Evolutionary conservation across 768 basidiomycete species (phyloP).

Genomic region (Boletus huronensis): DNA sequence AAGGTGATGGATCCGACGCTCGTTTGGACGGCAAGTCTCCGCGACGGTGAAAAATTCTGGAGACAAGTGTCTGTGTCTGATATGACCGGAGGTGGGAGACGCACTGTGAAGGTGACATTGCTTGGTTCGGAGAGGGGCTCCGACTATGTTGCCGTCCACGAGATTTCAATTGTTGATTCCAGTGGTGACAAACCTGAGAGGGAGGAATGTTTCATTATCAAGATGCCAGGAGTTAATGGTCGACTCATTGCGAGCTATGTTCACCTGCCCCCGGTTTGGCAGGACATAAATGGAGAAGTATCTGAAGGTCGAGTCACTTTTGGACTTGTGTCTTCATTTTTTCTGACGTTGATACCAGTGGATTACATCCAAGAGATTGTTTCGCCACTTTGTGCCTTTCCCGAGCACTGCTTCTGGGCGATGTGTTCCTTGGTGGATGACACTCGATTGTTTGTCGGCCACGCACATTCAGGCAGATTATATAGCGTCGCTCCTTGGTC

Average conservation of each 20-base stretch:
- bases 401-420: conserved; percentile 56
- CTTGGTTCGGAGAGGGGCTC: conserved; percentile 39
- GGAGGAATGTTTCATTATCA: conserved; percentile 7
- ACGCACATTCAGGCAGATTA: conserved; percentile 63
- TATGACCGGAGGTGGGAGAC: not conserved
- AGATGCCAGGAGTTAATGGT: conserved; percentile 42
- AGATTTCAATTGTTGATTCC: conserved; percentile 8
- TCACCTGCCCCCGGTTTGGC: conserved; percentile 34
- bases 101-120: conserved; percentile 26
- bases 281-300: conserved; percentile 48
- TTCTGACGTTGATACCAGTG: conserved; percentile 16
- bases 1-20: conserved; percentile 57
- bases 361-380: conserved; percentile 17
- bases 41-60: conserved; percentile 14
- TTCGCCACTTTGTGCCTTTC: conserved; percentile 39
- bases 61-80: conserved; percentile 31
- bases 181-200: not conserved
- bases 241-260: conserved; percentile 38
- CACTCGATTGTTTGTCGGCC: conserved; percentile 52
- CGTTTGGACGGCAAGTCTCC: conserved; percentile 32
- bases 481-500: conserved; percentile 41
- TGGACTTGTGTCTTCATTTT: not conserved
- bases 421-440: conserved; percentile 25
- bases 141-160: conserved; percentile 35
- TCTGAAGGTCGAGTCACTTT: conserved; percentile 37